Conservation (phyloP, 1,139 yeast genomes). For the Scheffersomyces illinoinensis region DNA sequence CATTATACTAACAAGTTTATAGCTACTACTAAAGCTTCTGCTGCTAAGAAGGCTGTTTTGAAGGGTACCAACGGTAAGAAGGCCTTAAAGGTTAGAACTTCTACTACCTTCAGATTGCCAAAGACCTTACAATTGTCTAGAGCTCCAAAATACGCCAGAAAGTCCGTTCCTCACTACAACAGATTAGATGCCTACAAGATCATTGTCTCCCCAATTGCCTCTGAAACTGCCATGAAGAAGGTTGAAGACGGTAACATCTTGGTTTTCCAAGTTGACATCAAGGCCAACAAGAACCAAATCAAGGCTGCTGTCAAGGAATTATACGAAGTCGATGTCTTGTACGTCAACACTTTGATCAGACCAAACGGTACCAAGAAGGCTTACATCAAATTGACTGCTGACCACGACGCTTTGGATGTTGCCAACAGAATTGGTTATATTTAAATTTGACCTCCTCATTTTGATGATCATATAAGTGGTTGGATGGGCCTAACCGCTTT, state of each 20-base stretch:
- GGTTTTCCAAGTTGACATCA: slow-evolving; percentile 96
- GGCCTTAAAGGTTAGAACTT: slow-evolving; percentile 91
- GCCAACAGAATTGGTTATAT: slow-evolving; percentile 99
- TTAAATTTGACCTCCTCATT: slow-evolving; percentile 38
- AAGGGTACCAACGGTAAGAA: slow-evolving; percentile 95
- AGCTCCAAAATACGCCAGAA: slow-evolving; percentile 93
- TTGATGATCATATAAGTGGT: not conserved
- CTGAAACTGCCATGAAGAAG: slow-evolving; percentile 99
- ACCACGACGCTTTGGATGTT: slow-evolving; percentile 99
- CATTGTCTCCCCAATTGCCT: slow-evolving; percentile 92
- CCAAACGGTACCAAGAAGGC: slow-evolving; percentile 99
- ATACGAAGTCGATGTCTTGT: slow-evolving; percentile 91
- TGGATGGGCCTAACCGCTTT: not conserved
- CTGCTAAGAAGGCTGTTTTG: slow-evolving; percentile 98
- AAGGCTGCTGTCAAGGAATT: slow-evolving; percentile 98
- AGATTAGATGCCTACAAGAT: slow-evolving; percentile 97
- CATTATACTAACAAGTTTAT: slow-evolving; percentile 25
- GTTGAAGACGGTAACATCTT: slow-evolving; percentile 99
- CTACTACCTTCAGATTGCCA: slow-evolving; percentile 96
- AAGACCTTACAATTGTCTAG: slow-evolving; percentile 94
- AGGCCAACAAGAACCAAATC: slow-evolving; percentile 98
- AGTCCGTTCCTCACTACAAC: slow-evolving; percentile 96
- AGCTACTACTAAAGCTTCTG: slow-evolving; percentile 68
- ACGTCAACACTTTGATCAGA: slow-evolving; percentile 95
- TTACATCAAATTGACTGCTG: slow-evolving; percentile 98